Evolutionary conservation across 345 rosid genomes (phyloP), one percentile per base, ranked within the genome.

Genomic region (Corchorus olitorius): DNA sequence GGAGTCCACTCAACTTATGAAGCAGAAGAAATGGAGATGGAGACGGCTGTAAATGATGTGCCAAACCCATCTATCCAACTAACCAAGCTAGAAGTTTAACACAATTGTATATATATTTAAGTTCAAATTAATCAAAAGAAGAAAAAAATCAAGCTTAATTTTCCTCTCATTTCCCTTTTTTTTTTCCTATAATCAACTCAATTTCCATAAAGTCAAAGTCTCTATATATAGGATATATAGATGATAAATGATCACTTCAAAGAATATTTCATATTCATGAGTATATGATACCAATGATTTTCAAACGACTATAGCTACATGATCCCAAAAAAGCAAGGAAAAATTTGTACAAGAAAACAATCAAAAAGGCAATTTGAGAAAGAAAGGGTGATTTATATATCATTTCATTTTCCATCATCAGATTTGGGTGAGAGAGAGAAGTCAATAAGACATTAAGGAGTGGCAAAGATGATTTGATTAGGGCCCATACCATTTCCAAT

Each of bases 1-100:
- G 97, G 98, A 49, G 98, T 94, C 33, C 98, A 94, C 77, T 88
- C 92, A 45, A 90, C 95, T 64, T 92, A 91, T 61, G 84, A 90
- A 77, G 97, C 93, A 1, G 97, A 94, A 80, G 97, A 91, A 77
- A 77, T 84, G 78, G 89, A 79, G 73, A 75, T 70, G 27, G 49
- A 53, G 22, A 19, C 17, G 81, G 76, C 48, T 54, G 82, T 56
- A 2, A 81, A 45, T 48, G 80, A 79, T 14, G 46, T 79, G 22
- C 70, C 81, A 69, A 86, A 75, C 72, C 78, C 85, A 71, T 80
- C 85, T 50, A 41, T 70, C 70, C 87, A 78, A 48, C 90, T 62
- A 49, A 82, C 70, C 46, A 88, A 84, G 82, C 72, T 83, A 70
- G 90, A 82, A 14, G 86, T 84, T 76, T 87, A 84, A 74, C 80